These are phyloP conservation scores for Starmera amethionina DNA, from an alignment of 805 yeast species.

Conservation along the genomic window DNA sequence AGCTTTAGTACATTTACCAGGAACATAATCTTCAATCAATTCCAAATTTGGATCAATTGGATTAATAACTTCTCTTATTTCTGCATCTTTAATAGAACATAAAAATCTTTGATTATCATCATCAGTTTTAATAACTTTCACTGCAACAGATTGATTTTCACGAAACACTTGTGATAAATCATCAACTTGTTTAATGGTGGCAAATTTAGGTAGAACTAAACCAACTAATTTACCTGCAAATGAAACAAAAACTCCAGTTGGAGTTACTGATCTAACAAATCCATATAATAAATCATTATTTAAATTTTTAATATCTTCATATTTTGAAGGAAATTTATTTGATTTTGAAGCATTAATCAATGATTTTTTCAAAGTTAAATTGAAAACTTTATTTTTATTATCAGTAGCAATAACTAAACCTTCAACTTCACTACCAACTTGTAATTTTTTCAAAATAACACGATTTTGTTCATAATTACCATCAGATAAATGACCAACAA, in stretches of 20 bases:
- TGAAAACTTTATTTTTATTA: conserved; percentile 46
- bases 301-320: conserved; percentile 41
- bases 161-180: conserved; percentile 46
- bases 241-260: conserved; percentile 71
- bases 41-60: conserved; percentile 52
- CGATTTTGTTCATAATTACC: conserved; percentile 67
- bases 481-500: conserved; percentile 69
- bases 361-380: conserved; percentile 54
- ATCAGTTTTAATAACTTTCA: conserved; percentile 58
- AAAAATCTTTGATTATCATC: conserved; percentile 62
- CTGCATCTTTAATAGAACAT: conserved; percentile 40
- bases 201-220: conserved; percentile 66
- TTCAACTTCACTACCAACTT: conserved; percentile 49
- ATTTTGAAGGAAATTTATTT: conserved; percentile 44
- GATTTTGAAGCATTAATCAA: conserved; percentile 54
- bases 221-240: conserved; percentile 80
- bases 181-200: conserved; percentile 41
- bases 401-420: conserved; percentile 65
- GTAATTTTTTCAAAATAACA: conserved; percentile 48
- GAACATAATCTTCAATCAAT: conserved; percentile 37
- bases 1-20: conserved; percentile 57
- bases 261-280: conserved; percentile 68
- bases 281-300: conserved; percentile 51
- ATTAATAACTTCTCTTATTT: conserved; percentile 28
- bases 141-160: conserved; percentile 62